A percentile compares a stretch with the other conserved stretches of the same genome.
Evolutionary conservation across 768 basidiomycete species (phyloP).

Genomic region (Leccinum sublutescens): DNA sequence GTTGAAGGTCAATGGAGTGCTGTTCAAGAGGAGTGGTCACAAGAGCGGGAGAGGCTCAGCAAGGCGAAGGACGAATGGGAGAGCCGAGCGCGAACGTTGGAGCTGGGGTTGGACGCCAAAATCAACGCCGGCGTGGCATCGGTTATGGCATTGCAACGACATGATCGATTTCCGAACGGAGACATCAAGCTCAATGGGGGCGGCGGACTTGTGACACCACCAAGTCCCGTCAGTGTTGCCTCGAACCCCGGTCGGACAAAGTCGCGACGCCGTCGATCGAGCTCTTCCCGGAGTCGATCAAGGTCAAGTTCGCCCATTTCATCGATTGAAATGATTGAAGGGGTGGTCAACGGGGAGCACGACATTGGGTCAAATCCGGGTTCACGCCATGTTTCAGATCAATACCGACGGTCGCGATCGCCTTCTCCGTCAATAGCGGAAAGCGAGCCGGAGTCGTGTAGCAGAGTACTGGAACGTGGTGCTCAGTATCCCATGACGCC

Average conservation of each 20-base stretch:
- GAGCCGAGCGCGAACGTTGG: constrained; percentile 49
- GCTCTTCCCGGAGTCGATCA: constrained; percentile 40
- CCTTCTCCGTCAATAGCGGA: constrained; percentile 31
- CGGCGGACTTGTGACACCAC: constrained; percentile 69
- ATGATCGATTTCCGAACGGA: constrained; percentile 36
- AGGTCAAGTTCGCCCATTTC: constrained; percentile 36
- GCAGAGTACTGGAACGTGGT: constrained; percentile 16
- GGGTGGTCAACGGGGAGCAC: constrained; percentile 18
- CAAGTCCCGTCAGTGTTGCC: constrained; percentile 70
- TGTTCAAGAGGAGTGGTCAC: constrained; percentile 79
- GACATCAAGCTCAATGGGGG: constrained; percentile 31
- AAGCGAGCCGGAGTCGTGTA: constrained; percentile 29
- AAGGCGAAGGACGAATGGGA: constrained; percentile 85
- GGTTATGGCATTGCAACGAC: constrained; percentile 35
- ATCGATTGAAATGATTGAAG: constrained; percentile 35
- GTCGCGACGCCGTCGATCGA: constrained; percentile 43
- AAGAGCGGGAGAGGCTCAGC: constrained; percentile 73
- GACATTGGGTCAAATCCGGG: constrained; percentile 17
- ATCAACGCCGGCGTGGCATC: constrained; percentile 34
- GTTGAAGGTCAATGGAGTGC: constrained; percentile 78
- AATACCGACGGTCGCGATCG: constrained; percentile 26
- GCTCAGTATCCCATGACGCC: constrained; percentile 32
- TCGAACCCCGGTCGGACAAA: constrained; percentile 52
- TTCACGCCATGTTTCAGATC: constrained; percentile 27
- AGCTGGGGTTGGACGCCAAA: constrained; percentile 50